Base-by-base conservation (phyloP, 2,329 filamentous ascomycete genomes). In the Exophiala xenobiotica region DNA sequence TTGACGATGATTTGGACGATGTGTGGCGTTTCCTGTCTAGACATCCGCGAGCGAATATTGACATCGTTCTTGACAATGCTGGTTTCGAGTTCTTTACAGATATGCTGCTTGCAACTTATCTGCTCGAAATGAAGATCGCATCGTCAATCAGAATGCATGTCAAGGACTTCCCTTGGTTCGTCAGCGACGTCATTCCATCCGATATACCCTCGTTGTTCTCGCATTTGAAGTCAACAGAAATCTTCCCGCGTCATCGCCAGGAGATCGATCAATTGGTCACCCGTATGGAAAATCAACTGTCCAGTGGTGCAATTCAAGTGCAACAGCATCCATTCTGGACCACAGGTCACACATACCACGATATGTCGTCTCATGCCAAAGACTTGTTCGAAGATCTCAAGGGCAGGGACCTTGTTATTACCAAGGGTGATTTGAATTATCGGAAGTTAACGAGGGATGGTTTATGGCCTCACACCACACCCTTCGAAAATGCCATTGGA, bases 401-500 rank as follows among this genome's bases (percentile, higher is more conserved):
- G 27, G 47, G 48, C 19, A 57, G 55, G 22, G 57, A 59, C 22
- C 45, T 63, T 7, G 57, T 61, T 33, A 52, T 63, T 27, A 61
- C 56, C 41, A 62, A 63, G 31, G 60, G 60, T 2, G 61, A 63
- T 51, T 50, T 63, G n/a, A 61, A 63, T 41, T 63, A 63, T 43
- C 43, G 60, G 39, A 63, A 62, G 49, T 38, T 63, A 26, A 57
- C 51, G 16, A 53, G 54, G 19, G 60, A 63, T 52, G 60, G 54
- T n/a, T 11, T 53, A 29, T 63, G 60, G 60, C 50, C 54, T 14
- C 47, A 57, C 18, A 55, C 42, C 39, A 61, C 57, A 11, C 40
- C 60, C 8, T 63, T 54, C 47, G 39, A 50, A 23, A 49, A 60
- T 12, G 61, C 60, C 9, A 33, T 63, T 6, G 61, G 61, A 12